phyloP scores from a whole-genome alignment of 306 rosid genomes.

The Vigna hirtella region DNA sequence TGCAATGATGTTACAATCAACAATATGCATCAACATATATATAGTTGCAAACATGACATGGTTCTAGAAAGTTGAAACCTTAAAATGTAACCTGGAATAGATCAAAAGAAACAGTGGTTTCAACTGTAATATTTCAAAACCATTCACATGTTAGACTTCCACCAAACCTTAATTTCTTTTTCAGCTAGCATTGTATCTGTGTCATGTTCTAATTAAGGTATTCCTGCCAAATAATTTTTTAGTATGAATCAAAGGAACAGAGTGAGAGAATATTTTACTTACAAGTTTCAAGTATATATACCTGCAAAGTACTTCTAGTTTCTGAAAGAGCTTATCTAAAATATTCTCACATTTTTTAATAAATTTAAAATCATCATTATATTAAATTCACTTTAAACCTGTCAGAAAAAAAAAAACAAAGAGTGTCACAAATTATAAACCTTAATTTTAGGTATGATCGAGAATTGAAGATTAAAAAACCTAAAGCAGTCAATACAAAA shows the following conservation, averaged over 20 bases:
- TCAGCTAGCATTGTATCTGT: neutral
- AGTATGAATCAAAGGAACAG: constrained; percentile 9
- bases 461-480: constrained; percentile 15
- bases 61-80: neutral
- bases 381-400: constrained; percentile 13
- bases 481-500: constrained; percentile 10
- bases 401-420: neutral
- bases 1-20: neutral
- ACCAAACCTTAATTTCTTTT: neutral
- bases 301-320: constrained; percentile 10
- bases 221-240: neutral
- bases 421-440: constrained; percentile 3
- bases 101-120: neutral
- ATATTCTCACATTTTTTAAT: neutral
- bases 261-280: constrained; percentile 30
- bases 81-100: neutral
- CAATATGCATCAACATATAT: neutral
- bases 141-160: neutral
- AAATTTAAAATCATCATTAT: neutral
- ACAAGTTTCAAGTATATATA: constrained; percentile 30
- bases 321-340: neutral
- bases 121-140: neutral
- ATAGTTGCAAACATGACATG: neutral
- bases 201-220: neutral
- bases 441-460: neutral